Evolutionary conservation across 352 stramenopile genomes (phyloP).

Genomic region (Hyphochytrium catenoides): DNA sequence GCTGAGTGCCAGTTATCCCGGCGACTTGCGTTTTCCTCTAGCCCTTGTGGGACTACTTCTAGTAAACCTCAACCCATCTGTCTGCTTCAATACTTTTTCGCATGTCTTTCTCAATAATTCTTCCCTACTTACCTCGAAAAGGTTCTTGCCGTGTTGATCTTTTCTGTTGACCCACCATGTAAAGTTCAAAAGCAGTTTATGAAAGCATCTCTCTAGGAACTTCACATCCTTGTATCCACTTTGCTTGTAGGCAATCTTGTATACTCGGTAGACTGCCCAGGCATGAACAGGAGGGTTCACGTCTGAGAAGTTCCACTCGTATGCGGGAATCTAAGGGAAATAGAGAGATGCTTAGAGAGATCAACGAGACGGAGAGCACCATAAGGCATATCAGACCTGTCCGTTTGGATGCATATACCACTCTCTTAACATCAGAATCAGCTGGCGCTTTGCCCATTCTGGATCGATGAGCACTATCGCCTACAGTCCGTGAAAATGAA

Average conservation of each 20-base stretch:
- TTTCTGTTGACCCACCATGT: background rate
- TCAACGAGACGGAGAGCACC: too few relatives aligned
- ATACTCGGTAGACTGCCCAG: background rate
- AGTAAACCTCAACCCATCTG: too few relatives aligned
- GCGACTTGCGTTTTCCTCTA: too few relatives aligned
- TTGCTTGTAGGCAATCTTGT: background rate
- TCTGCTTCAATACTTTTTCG: too few relatives aligned
- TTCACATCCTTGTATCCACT: background rate
- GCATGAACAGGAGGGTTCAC: conserved; percentile 3
- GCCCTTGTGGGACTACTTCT: too few relatives aligned
- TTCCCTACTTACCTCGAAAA: too few relatives aligned
- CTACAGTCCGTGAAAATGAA: too few relatives aligned
- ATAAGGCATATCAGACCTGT: too few relatives aligned
- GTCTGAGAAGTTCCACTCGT: conserved; percentile 2
- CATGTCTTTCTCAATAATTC: too few relatives aligned
- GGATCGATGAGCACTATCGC: background rate
- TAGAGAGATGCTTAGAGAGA: too few relatives aligned
- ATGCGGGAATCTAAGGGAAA: background rate
- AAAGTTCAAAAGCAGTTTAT: conserved; percentile 3
- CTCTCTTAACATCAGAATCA: conserved; percentile 1
- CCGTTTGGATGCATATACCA: background rate
- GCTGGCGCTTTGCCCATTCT: conserved; percentile 3
- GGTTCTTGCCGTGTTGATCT: background rate
- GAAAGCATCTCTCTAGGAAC: conserved; percentile 1
- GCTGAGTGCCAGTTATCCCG: too few relatives aligned